phyloP scores from a whole-genome alignment of 2,329 filamentous ascomycete species.

The Arthroderma sp. region DNA sequence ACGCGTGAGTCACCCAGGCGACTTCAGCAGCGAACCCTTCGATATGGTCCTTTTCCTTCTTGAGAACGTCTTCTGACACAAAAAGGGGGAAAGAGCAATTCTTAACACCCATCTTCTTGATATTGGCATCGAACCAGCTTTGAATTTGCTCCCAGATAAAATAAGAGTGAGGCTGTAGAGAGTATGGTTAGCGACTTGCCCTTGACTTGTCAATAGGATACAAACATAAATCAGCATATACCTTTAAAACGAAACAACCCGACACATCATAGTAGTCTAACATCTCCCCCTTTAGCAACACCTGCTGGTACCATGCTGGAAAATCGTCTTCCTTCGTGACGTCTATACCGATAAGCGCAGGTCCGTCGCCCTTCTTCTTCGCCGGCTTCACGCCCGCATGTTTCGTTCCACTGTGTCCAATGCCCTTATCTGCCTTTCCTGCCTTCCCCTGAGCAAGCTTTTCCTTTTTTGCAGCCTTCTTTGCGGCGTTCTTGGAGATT shows the following conservation, averaged over 20 bases:
- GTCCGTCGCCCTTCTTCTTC: slow-evolving; percentile 47
- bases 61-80: slow-evolving; percentile 76
- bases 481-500: slow-evolving; percentile 33
- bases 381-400: slow-evolving; percentile 31
- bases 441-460: slow-evolving; percentile 35
- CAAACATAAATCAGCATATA: slow-evolving; percentile 17
- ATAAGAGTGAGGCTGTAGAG: slow-evolving; percentile 47
- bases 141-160: slow-evolving; percentile 58
- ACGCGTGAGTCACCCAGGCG: slow-evolving; percentile 42
- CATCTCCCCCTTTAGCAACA: slow-evolving; percentile 93
- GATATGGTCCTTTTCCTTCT: slow-evolving; percentile 84
- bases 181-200: background rate
- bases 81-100: slow-evolving; percentile 97
- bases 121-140: slow-evolving; percentile 48
- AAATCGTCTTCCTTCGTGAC: slow-evolving; percentile 77
- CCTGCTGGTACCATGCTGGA: slow-evolving; percentile 92
- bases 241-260: slow-evolving; percentile 91
- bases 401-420: slow-evolving; percentile 36
- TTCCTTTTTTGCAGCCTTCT: slow-evolving; percentile 39
- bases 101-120: slow-evolving; percentile 83
- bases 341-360: slow-evolving; percentile 72
- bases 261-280: slow-evolving; percentile 97
- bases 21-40: slow-evolving; percentile 84
- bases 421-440: slow-evolving; percentile 28
- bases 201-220: background rate